Evolutionary conservation across 116 monocot species (phyloP).

Genomic region (Zostera marina): DNA sequence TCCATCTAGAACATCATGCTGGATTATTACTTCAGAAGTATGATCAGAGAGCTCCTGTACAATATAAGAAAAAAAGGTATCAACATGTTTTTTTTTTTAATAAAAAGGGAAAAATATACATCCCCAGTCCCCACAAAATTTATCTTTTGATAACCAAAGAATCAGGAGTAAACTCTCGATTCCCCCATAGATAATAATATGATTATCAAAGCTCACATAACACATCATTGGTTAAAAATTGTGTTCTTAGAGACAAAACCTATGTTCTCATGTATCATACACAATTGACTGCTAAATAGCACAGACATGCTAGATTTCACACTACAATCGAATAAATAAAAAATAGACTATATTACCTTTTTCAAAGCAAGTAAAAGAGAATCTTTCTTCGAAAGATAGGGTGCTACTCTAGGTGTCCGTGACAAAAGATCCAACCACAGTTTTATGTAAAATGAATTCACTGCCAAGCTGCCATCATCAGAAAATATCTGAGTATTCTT

Average conservation of each 20-base stretch:
- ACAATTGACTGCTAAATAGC: too few species aligned
- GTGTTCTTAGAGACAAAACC: too few species aligned
- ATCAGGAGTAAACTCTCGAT: too few species aligned
- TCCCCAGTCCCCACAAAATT: too few species aligned
- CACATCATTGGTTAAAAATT: too few species aligned
- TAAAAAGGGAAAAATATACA: too few species aligned
- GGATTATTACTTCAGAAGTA: constrained; percentile 57
- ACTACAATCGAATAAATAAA: neutral
- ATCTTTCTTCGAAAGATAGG: constrained; percentile 75
- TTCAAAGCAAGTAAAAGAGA: constrained; percentile 61
- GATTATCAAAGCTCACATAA: too few species aligned
- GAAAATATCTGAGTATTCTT: constrained; percentile 74
- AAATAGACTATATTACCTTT: constrained; percentile 33
- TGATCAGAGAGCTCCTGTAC: constrained; percentile 83
- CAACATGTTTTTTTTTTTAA: neutral
- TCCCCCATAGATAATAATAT: too few species aligned
- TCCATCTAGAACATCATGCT: constrained; percentile 78
- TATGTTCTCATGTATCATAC: too few species aligned
- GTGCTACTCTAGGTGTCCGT: constrained; percentile 88
- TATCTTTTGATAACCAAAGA: too few species aligned
- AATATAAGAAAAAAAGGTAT: neutral
- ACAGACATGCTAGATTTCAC: too few species aligned
- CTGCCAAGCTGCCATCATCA: constrained; percentile 67
- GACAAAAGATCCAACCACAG: constrained; percentile 88
- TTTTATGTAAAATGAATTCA: constrained; percentile 58